Evolutionary conservation across 2,329 filamentous ascomycete genomes (phyloP).

Genomic region (Curvularia lunata): DNA sequence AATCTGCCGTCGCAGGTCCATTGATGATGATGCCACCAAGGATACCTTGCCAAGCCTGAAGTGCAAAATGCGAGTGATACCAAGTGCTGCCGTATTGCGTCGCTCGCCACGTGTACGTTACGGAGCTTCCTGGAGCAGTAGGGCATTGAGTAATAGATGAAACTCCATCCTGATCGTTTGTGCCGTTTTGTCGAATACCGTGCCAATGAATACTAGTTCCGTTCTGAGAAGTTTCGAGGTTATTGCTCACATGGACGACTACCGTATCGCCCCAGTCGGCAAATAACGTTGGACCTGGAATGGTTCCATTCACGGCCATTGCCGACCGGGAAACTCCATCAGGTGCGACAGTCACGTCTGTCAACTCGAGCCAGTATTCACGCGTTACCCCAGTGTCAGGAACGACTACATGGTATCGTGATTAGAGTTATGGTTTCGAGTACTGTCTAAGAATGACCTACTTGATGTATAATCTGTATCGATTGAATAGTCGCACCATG

Average conservation of each 20-base stretch:
- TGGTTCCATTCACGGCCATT: conserved; percentile 52
- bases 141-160: conserved; percentile 45
- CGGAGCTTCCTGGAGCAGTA: conserved; percentile 27
- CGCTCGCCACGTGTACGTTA: conserved; percentile 48
- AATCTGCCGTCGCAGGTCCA: conserved; percentile 49
- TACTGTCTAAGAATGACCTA: background rate
- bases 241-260: conserved; percentile 48
- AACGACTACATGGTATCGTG: conserved; percentile 29
- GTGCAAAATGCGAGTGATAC: conserved; percentile 53
- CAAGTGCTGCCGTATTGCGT: conserved; percentile 51
- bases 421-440: background rate
- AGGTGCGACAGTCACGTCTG: conserved; percentile 54
- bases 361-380: conserved; percentile 54
- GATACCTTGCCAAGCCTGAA: conserved; percentile 52
- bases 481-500: conserved; percentile 58
- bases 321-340: conserved; percentile 59
- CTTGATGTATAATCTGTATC: background rate
- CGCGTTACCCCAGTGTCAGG: conserved; percentile 63
- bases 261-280: conserved; percentile 51
- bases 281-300: conserved; percentile 54
- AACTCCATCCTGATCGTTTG: conserved; percentile 42
- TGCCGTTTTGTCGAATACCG: conserved; percentile 41
- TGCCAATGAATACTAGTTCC: conserved; percentile 45
- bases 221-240: conserved; percentile 33
- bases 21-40: conserved; percentile 52